Percentiles rank a stretch among this genome's conserved stretches.
phyloP scores from a whole-genome alignment of 345 rosid genomes.

The Populus pruinosa region DNA sequence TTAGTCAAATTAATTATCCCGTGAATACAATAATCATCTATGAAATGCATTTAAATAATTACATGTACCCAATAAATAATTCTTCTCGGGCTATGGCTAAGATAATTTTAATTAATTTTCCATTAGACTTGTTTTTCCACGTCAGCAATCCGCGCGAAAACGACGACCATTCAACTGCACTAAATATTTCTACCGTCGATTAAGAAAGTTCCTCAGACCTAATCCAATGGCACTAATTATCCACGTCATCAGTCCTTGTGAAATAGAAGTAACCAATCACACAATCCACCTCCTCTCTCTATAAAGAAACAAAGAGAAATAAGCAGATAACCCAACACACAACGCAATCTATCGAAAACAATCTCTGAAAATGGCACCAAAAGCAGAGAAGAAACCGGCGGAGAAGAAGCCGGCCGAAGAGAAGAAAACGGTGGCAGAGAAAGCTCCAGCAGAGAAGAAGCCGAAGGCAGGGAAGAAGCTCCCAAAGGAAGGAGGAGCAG shows the following conservation, averaged over 20 bases:
- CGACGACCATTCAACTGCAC: not conserved
- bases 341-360: not conserved
- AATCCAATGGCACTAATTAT: not conserved
- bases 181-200: fast-evolving
- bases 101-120: not conserved
- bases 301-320: not conserved
- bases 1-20: no score
- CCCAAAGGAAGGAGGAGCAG: not conserved
- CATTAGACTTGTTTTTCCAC: not conserved
- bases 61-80: no score
- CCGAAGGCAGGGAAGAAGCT: not conserved
- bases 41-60: no score
- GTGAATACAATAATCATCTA: no score
- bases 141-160: not conserved
- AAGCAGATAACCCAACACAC: not conserved
- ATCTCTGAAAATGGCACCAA: not conserved
- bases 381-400: not conserved
- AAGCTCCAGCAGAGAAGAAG: not conserved
- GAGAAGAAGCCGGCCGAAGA: not conserved
- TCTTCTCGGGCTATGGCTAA: no score
- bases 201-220: not conserved
- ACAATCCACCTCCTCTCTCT: not conserved
- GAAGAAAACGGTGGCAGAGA: not conserved
- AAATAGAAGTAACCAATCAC: not conserved
- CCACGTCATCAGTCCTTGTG: not conserved